These are phyloP conservation scores for Trametes versicolor DNA, from an alignment of 1,284 basidiomycete genomes.

Conservation along the genomic window DNA sequence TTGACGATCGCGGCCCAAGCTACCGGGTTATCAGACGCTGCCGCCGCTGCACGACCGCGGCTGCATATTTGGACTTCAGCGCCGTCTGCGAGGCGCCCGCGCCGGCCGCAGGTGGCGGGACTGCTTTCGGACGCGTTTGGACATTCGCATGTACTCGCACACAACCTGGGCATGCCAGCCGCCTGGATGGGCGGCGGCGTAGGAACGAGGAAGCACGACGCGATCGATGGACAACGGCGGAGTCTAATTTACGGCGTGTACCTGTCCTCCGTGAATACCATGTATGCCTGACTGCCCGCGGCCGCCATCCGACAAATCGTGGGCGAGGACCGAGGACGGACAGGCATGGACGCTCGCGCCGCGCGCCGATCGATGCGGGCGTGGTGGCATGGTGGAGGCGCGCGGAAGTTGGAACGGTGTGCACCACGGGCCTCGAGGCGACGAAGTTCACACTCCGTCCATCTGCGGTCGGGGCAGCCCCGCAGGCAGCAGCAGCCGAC, in stretches of 20 bases:
- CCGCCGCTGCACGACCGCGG: neutral
- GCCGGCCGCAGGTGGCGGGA: too few relatives aligned
- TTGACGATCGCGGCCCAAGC: neutral
- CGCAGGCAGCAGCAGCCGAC: constrained; percentile 11
- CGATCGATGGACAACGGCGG: constrained; percentile 1
- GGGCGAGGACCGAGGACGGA: too few relatives aligned
- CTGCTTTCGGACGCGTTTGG: too few relatives aligned
- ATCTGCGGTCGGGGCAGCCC: constrained; percentile 3
- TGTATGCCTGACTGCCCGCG: neutral
- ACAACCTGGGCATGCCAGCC: neutral
- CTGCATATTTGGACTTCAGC: neutral
- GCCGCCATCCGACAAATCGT: neutral
- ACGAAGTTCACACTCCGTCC: constrained; percentile 17
- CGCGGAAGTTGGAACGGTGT: neutral
- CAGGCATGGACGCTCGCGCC: neutral
- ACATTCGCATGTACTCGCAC: too few relatives aligned
- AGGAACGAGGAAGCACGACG: neutral
- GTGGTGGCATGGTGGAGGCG: neutral
- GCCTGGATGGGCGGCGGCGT: neutral
- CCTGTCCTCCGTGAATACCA: neutral
- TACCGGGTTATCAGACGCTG: neutral
- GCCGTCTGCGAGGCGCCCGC: too few relatives aligned
- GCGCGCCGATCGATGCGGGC: neutral
- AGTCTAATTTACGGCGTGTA: constrained; percentile 11
- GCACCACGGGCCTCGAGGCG: constrained; percentile 14